Evolutionary conservation across 306 rosid species (phyloP).

Genomic region (Rosa chinensis): DNA sequence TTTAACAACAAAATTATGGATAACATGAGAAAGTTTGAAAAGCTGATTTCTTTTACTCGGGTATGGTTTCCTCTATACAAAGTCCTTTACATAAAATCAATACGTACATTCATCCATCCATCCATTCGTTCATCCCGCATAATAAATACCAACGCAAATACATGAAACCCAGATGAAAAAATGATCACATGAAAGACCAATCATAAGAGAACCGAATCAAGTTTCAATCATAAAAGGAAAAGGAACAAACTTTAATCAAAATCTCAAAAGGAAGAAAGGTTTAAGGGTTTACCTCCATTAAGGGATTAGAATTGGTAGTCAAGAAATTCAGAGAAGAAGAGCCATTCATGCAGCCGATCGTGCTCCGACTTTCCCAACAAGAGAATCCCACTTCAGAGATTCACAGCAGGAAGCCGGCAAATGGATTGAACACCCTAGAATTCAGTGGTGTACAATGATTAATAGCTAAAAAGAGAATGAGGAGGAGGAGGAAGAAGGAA

Average conservation of each 20-base stretch:
- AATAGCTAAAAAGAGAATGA: neutral
- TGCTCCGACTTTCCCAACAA: conserved; percentile 33
- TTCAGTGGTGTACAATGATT: conserved; percentile 25
- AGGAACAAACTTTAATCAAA: conserved; percentile 4
- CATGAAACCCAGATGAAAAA: conserved; percentile 13
- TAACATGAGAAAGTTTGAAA: neutral
- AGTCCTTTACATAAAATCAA: neutral
- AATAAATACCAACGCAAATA: neutral
- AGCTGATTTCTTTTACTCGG: neutral
- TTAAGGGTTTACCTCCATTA: conserved; percentile 56
- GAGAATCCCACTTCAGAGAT: conserved; percentile 40
- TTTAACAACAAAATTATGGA: neutral
- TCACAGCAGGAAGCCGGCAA: conserved; percentile 32
- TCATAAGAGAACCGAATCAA: neutral
- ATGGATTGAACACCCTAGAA: conserved; percentile 26
- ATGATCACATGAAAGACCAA: conserved; percentile 11
- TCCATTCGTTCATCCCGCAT: neutral
- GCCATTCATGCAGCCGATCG: conserved; percentile 43
- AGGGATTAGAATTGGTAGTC: conserved; percentile 28
- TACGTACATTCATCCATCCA: neutral
- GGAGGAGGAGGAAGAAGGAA: neutral
- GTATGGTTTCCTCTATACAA: neutral
- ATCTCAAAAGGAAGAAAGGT: neutral
- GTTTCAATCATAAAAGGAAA: neutral
- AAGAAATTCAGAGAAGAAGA: conserved; percentile 34